Evolutionary conservation across 805 yeast species (phyloP).

Genomic region (Candida pseudofarinosa): DNA sequence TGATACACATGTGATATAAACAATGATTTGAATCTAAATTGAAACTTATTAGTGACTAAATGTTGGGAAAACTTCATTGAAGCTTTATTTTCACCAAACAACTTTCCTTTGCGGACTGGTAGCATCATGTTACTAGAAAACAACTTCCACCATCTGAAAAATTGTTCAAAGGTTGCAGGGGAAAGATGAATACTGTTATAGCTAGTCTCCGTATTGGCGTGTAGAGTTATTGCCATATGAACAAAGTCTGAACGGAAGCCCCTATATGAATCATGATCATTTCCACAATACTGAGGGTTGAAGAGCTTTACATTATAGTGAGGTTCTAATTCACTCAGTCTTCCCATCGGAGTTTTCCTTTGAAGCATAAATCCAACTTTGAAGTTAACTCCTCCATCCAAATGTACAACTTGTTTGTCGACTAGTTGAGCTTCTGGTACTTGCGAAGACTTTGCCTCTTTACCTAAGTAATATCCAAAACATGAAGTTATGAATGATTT

Average conservation of each 20-base stretch:
- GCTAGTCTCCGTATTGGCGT: slow-evolving; percentile 31
- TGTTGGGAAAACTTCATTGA: slow-evolving; percentile 72
- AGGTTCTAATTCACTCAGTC: slow-evolving; percentile 49
- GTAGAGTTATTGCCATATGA: slow-evolving; percentile 39
- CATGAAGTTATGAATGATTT: slow-evolving; percentile 40
- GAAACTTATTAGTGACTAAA: slow-evolving; percentile 74
- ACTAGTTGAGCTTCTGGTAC: slow-evolving; percentile 15
- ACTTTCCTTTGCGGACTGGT: slow-evolving; percentile 70
- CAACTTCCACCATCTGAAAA: slow-evolving; percentile 81
- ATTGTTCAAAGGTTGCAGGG: slow-evolving; percentile 63
- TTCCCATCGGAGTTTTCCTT: slow-evolving; percentile 2
- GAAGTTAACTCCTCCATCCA: slow-evolving; percentile 59
- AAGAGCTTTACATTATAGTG: slow-evolving; percentile 57
- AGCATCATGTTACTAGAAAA: slow-evolving; percentile 76
- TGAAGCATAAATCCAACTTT: slow-evolving; percentile 41
- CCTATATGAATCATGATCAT: slow-evolving; percentile 36
- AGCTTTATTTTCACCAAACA: slow-evolving; percentile 56
- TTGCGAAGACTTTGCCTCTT: slow-evolving; percentile 5
- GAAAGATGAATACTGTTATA: slow-evolving; percentile 76
- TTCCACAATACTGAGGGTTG: slow-evolving; percentile 49
- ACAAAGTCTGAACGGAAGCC: slow-evolving; percentile 39
- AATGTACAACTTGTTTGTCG: slow-evolving; percentile 53
- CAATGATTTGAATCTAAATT: slow-evolving; percentile 66
- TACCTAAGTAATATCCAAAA: slow-evolving; percentile 46
- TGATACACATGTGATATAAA: slow-evolving; percentile 71